These are phyloP conservation scores for Cicer chorassanicum DNA, from an alignment of 306 rosid species.

Conservation along the genomic window DNA sequence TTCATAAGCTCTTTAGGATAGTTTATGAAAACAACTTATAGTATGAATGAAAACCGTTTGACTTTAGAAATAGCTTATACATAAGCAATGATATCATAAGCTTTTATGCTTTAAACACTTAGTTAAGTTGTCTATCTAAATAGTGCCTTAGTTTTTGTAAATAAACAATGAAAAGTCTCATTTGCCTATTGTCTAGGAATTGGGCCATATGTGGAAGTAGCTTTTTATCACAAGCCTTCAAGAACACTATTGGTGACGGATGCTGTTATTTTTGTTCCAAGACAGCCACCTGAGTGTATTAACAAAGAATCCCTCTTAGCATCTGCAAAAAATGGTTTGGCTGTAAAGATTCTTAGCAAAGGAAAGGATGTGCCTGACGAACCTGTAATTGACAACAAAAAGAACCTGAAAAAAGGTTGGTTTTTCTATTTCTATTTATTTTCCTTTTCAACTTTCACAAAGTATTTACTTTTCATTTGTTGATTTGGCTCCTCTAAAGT, in stretches of 20 bases:
- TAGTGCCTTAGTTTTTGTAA: neutral
- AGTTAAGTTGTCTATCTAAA: neutral
- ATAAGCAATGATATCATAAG: neutral
- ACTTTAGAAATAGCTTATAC: neutral
- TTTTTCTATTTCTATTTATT: neutral
- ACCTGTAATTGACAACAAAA: constrained; percentile 77
- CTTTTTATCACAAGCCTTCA: constrained; percentile 90
- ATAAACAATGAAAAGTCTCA: constrained; percentile 34
- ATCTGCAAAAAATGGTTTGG: constrained; percentile 91
- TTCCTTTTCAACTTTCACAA: neutral
- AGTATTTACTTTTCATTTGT: constrained; percentile 9
- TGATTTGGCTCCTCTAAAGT: too few species aligned
- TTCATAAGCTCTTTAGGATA: neutral
- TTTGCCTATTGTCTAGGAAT: constrained; percentile 71
- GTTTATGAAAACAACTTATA: neutral
- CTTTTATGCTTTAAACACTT: neutral
- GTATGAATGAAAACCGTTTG: neutral
- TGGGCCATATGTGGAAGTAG: constrained; percentile 96
- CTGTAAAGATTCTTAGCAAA: constrained; percentile 85
- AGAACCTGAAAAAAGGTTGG: constrained; percentile 81
- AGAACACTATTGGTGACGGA: constrained; percentile 86
- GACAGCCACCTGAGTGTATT: constrained; percentile 89
- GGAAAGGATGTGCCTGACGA: constrained; percentile 84
- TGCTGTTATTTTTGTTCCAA: constrained; percentile 92
- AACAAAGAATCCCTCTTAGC: constrained; percentile 87